Percentiles rank a stretch among this genome's conserved stretches.
These are phyloP conservation scores for Amphirosellinia nigrospora DNA, from an alignment of 495 filamentous ascomycete genomes.

Conservation along the genomic window DNA sequence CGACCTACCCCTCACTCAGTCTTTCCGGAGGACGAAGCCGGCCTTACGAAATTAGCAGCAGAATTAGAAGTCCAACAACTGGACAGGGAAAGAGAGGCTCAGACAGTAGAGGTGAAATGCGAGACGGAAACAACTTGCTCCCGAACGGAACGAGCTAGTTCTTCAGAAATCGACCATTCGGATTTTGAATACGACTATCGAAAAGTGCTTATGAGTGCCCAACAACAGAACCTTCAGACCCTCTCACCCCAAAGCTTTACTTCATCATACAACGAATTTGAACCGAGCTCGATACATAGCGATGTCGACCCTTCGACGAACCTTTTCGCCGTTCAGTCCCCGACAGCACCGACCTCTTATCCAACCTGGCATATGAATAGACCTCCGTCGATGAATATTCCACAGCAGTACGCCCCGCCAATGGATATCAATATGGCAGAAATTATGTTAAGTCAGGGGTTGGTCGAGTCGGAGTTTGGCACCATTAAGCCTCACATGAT, in stretches of 20 bases:
- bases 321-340: conserved; percentile 42
- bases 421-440: conserved; percentile 49
- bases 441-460: conserved; percentile 49
- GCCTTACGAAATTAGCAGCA: conserved; percentile 55
- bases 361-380: conserved; percentile 46
- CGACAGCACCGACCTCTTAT: conserved; percentile 35
- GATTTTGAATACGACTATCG: conserved; percentile 59
- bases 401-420: conserved; percentile 39
- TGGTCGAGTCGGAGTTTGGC: conserved; percentile 52
- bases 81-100: conserved; percentile 38
- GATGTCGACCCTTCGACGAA: conserved; percentile 35
- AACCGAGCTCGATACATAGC: conserved; percentile 41
- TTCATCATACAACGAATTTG: conserved; percentile 49
- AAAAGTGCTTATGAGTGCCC: conserved; percentile 42
- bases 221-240: conserved; percentile 42
- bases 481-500: conserved; percentile 56
- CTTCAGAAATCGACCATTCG: conserved; percentile 59
- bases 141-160: conserved; percentile 56
- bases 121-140: conserved; percentile 44
- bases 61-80: conserved; percentile 53
- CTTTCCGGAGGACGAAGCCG: conserved; percentile 61
- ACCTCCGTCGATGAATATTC: conserved; percentile 40
- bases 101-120: conserved; percentile 41
- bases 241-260: conserved; percentile 54
- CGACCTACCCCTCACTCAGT: conserved; percentile 59